These are phyloP conservation scores for Catharanthus roseus DNA, from an alignment of 257 asterid species.

Conservation along the genomic window DNA sequence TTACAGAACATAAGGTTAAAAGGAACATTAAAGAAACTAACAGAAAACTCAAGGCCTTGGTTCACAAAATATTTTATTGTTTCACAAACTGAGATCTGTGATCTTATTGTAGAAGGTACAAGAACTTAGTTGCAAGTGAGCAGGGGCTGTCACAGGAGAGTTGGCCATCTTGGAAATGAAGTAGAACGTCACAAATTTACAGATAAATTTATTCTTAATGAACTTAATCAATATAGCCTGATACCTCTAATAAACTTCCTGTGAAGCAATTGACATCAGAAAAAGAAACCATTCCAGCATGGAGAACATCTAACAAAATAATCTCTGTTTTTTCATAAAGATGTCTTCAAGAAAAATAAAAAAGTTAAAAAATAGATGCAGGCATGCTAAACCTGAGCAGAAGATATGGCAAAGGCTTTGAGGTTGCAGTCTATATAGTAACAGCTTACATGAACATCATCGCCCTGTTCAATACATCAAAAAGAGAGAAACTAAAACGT, in stretches of 20 bases:
- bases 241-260: neutral
- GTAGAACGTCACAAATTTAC: neutral
- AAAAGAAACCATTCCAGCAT: too few species aligned
- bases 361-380: neutral
- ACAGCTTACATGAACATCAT: constrained; percentile 72
- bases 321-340: neutral
- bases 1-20: neutral
- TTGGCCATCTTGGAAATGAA: neutral
- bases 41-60: neutral
- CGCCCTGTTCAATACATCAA: constrained; percentile 44
- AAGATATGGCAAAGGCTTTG: constrained; percentile 67
- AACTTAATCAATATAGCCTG: neutral
- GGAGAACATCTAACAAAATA: neutral
- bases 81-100: neutral
- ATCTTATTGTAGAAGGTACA: too few species aligned
- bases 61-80: neutral
- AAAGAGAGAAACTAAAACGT: neutral
- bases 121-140: neutral
- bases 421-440: constrained; percentile 67
- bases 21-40: neutral
- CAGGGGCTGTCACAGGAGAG: neutral
- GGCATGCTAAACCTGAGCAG: constrained; percentile 65
- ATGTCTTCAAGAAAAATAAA: neutral
- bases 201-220: neutral
- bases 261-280: neutral